Evolutionary conservation across 2,329 filamentous ascomycete species (phyloP).

Genomic region (Juglanconis sp.): DNA sequence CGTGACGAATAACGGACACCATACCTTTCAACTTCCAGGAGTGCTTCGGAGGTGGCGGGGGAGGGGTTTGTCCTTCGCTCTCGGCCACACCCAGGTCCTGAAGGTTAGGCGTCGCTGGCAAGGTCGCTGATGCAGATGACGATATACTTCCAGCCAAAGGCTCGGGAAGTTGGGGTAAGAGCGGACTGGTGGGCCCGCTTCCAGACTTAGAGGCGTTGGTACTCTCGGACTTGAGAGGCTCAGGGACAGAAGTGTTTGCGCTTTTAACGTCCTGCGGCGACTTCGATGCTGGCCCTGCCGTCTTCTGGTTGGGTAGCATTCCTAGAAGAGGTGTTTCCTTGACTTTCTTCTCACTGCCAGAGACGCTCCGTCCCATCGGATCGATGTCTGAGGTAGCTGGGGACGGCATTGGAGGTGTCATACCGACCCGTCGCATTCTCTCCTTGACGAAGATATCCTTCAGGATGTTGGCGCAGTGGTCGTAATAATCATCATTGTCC

Average conservation of each 20-base stretch:
- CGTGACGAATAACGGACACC: conserved; percentile 93
- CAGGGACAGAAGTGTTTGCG: background rate
- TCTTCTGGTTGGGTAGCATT: conserved; percentile 17
- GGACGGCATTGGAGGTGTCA: conserved; percentile 53
- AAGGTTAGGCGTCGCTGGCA: conserved; percentile 37
- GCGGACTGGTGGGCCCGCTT: conserved; percentile 23
- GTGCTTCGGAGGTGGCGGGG: conserved; percentile 75
- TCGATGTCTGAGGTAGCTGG: conserved; percentile 39
- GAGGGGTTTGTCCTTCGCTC: conserved; percentile 47
- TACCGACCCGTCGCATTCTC: conserved; percentile 60
- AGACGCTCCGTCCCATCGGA: conserved; percentile 27
- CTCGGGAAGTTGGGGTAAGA: conserved; percentile 21
- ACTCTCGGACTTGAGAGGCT: conserved; percentile 28
- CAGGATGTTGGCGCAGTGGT: conserved; percentile 81
- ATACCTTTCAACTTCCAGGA: conserved; percentile 98
- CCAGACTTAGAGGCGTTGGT: conserved; percentile 21
- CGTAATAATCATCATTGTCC: conserved; percentile 98
- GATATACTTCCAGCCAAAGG: conserved; percentile 28
- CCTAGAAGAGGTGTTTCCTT: conserved; percentile 21
- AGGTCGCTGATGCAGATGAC: conserved; percentile 36
- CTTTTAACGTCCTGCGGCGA: conserved; percentile 8
- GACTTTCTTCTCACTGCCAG: conserved; percentile 23
- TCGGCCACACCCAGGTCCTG: conserved; percentile 29
- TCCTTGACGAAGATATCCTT: conserved; percentile 86
- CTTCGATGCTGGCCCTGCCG: conserved; percentile 10